Percentiles rank a stretch among this genome's conserved stretches.
These are phyloP conservation scores for Blastomyces gilchristii DNA, from an alignment of 2,329 filamentous ascomycete genomes.

Conservation along the genomic window DNA sequence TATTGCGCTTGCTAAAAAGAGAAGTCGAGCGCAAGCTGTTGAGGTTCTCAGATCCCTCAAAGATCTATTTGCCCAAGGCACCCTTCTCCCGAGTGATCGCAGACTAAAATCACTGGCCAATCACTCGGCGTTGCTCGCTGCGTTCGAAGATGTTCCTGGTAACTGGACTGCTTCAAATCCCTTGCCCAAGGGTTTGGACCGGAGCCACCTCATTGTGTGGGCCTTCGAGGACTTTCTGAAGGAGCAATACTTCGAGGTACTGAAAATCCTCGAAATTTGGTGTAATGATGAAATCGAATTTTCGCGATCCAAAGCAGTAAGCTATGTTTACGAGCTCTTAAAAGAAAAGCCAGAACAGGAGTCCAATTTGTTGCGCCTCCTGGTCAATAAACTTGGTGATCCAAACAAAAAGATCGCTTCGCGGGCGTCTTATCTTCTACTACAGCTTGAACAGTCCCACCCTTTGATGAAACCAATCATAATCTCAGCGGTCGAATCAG, in stretches of 20 bases:
- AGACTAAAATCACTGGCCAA: conserved; percentile 68
- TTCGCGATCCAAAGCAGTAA: conserved; percentile 75
- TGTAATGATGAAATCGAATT: conserved; percentile 93
- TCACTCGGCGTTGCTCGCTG: conserved; percentile 65
- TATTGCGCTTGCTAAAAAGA: conserved; percentile 75
- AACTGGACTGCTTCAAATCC: conserved; percentile 60
- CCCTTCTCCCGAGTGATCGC: conserved; percentile 69
- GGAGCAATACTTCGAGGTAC: conserved; percentile 80
- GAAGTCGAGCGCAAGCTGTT: conserved; percentile 83
- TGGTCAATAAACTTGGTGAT: conserved; percentile 96
- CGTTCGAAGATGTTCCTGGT: conserved; percentile 52
- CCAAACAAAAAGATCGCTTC: conserved; percentile 93
- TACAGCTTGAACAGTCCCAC: conserved; percentile 80
- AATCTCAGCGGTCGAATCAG: conserved; percentile 72
- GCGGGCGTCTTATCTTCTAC: conserved; percentile 79
- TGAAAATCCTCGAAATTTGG: conserved; percentile 86
- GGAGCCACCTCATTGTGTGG: conserved; percentile 75
- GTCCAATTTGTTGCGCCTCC: conserved; percentile 75
- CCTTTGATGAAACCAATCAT: conserved; percentile 90
- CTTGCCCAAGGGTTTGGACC: conserved; percentile 63
- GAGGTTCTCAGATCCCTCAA: conserved; percentile 88
- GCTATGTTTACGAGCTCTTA: conserved; percentile 81
- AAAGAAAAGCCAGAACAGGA: conserved; percentile 97
- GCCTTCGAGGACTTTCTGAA: conserved; percentile 94
- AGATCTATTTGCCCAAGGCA: conserved; percentile 84